Percentiles rank a stretch among this genome's conserved stretches.
These are phyloP conservation scores for Apium graveolens DNA, from an alignment of 129 eudicot species.

Conservation along the genomic window DNA sequence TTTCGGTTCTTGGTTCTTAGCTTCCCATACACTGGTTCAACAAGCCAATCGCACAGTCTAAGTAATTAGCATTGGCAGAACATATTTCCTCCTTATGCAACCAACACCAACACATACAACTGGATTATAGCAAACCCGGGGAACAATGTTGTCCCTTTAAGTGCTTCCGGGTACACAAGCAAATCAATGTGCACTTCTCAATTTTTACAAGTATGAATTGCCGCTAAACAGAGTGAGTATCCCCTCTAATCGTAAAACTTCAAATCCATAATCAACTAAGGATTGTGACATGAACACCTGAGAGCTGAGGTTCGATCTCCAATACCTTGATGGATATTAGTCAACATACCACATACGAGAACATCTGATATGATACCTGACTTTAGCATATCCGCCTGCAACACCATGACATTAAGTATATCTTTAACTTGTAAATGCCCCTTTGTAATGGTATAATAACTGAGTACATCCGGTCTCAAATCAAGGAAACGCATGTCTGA, in stretches of 20 bases:
- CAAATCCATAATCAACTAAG: neutral
- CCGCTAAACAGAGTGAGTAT: no score
- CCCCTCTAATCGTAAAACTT: neutral
- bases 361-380: slow-evolving; percentile 46
- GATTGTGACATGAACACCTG: slow-evolving; percentile 21
- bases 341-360: slow-evolving; percentile 34
- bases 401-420: slow-evolving; percentile 47
- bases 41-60: neutral
- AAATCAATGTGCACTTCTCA: neutral
- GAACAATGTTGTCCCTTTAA: neutral
- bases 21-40: neutral
- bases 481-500: slow-evolving; percentile 53
- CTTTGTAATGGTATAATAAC: slow-evolving; percentile 33
- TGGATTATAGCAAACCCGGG: neutral
- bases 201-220: neutral
- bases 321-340: slow-evolving; percentile 41
- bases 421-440: slow-evolving; percentile 43
- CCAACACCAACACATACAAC: neutral
- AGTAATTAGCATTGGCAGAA: neutral
- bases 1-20: neutral
- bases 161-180: neutral
- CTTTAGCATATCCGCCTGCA: slow-evolving; percentile 83
- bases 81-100: neutral
- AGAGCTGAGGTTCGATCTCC: slow-evolving; percentile 42
- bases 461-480: slow-evolving; percentile 42